Evolutionary conservation across 2,329 filamentous ascomycete species (phyloP), one percentile per base, ranked within the genome.

Genomic region (Colletotrichum graminicola): DNA sequence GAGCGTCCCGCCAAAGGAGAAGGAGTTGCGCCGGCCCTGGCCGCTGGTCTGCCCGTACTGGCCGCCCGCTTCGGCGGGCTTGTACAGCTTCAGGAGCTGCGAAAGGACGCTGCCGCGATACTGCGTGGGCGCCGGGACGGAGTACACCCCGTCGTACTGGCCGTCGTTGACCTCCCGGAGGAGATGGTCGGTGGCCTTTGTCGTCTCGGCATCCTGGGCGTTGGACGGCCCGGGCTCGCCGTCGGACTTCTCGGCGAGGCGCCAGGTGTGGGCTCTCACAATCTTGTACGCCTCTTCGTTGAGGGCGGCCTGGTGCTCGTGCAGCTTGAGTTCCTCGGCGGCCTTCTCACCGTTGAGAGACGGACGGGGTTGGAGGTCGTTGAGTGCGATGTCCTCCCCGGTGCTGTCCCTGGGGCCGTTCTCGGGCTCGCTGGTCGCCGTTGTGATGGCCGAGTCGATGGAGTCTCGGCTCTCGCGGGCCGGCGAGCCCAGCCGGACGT

Each of bases 1-100:
- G 82, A 11, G 84, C 85, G 74, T 82, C 77, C 73, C 65, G 21
- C 68, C 65, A 8, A 80, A 73, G 67, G 83, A 82, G 16, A 68
- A 54, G 10, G 69, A 71, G 45, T 39, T 64, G 74, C 73, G 55
- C 74, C 76, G 39, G 62, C 66, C 49, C 36, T 54, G 36, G 77
- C 73, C 18, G 72, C 45, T 75, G 66, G 59, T 8, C 12, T 36
- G 34, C n/a, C 68, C 57, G 45, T 57, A 47, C 51, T 71, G 75
- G 64, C 73, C 1, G 34, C 60, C 60, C 18, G 60, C 3, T 16
- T 83, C 81, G 1, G 78, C 73, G 4, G 80, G 79, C 56, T 84
- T 84, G 75, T 86, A 85, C 14, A 86, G 80, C 76, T 83, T 84
- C 54, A 86, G 72, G 1, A 86, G 80, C 72, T 85, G 83, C 6